Evolutionary conservation across 768 basidiomycete species (phyloP), one percentile per base, ranked within the genome.

Genomic region (Russula vinacea): DNA sequence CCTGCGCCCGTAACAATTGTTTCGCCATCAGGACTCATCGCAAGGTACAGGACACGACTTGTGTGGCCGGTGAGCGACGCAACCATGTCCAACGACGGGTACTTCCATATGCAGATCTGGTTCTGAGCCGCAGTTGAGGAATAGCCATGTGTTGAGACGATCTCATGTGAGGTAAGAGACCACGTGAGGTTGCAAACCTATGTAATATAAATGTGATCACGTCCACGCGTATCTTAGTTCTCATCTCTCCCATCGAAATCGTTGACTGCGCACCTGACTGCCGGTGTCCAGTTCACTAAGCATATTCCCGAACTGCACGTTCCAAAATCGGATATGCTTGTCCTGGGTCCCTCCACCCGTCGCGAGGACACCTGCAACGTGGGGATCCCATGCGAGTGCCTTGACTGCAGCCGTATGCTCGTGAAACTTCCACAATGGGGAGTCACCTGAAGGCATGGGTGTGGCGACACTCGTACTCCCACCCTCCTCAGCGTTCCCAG

Each of bases 261-360:
- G 53, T 8, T 11, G 13, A 26, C 19, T 9, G 70, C 82, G 62
- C 63, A 96, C 95, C 83, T 99, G 96, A 66, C 90, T 93, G 5
- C 97, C 97, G 0, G 97, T 98, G 74, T 98, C 95, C 54, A 94
- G 80, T 73, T 94, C 89, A 65, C 83, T 86, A 63, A 97, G 78
- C 84, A 96, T 83, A 26, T 82, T 84, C 35, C 96, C 97, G 58
- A 86, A 92, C 40, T 84, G 78, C 8, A 90, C 91, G 73, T 99
- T 98, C 96, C 97, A 99, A 73, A 97, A 98, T 63, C 95, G 80
- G 51, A 99, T 94, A 72, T 94, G 96, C 75, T 95, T 96, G 74
- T 98, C 97, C 70, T 97, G 94, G n/a, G 96, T 99, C 9, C 96
- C 97, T 11, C 96, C 96, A 6, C 97, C 97, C 8, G 91, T 94